These are phyloP conservation scores for Lasiosphaeris hirsuta DNA, from an alignment of 495 filamentous ascomycete genomes.

Conservation along the genomic window DNA sequence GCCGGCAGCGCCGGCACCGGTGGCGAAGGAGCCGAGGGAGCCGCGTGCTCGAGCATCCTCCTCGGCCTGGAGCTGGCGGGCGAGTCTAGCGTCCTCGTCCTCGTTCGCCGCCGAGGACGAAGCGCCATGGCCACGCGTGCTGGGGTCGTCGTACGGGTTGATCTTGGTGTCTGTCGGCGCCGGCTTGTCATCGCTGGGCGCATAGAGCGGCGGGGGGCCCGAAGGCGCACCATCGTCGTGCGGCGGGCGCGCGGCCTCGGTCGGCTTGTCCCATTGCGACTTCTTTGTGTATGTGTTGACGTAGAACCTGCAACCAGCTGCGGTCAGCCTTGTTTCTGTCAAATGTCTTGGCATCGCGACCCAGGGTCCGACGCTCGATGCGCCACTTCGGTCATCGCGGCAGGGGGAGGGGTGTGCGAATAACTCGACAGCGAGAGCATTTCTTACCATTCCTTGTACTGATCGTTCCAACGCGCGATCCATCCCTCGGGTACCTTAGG, in stretches of 20 bases:
- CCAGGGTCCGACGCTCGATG: neutral
- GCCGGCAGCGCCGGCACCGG: neutral
- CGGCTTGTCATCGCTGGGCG: constrained; percentile 35
- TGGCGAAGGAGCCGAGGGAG: neutral
- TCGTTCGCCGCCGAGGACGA: constrained; percentile 22
- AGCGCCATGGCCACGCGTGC: constrained; percentile 14
- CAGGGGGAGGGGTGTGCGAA: constrained; percentile 3
- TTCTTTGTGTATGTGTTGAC: constrained; percentile 80
- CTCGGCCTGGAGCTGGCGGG: constrained; percentile 75
- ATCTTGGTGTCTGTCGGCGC: constrained; percentile 54
- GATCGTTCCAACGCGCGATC: constrained; percentile 72
- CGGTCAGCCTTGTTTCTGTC: neutral
- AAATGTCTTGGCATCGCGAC: neutral
- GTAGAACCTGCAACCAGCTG: constrained; percentile 63
- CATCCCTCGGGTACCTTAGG: constrained; percentile 86
- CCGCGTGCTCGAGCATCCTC: constrained; percentile 62
- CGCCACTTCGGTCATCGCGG: neutral
- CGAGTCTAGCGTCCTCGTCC: constrained; percentile 68
- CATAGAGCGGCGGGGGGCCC: constrained; percentile 65
- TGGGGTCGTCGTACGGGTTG: constrained; percentile 58
- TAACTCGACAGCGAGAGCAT: neutral
- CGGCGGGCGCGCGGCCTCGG: constrained; percentile 52
- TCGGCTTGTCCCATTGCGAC: constrained; percentile 84
- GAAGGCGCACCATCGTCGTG: constrained; percentile 39
- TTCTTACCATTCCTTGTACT: constrained; percentile 73